Base-by-base conservation (phyloP, 148 eudicot species). In the Gaultheria prostrata region DNA sequence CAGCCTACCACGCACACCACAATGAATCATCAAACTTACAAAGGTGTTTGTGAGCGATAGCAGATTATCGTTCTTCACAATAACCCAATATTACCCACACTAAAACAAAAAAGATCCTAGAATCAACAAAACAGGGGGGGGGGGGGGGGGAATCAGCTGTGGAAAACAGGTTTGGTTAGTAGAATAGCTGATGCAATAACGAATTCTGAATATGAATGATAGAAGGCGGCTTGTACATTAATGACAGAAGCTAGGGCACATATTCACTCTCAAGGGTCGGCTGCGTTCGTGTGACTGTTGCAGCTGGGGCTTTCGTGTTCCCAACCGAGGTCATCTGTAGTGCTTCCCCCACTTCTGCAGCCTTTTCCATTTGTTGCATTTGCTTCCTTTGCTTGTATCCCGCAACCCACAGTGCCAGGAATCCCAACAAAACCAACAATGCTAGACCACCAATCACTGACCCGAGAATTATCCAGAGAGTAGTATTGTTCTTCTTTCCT, bases 271-370 rank as follows among this genome's bases (percentile, higher is more conserved):
- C 99, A 15, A 93, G 86, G 49, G 91, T 85, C 0, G 99, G 99
- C 73, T 94, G 95, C 24, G 99, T 96, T 71, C 99, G 84, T 3
- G 97, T 94, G 78, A 88, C 92, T 46, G 86, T 90, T 6, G 99
- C 99, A 26, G 95, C 90, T 3, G 98, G 99, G 69, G 98, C 98
- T 89, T 85, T 93, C 53, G 86, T 90, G 83, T 85, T 89, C 50
- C 99, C 99, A 43, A 94, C 88, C 2, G 86, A 79, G 5, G 95
- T 90, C 95, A 93, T 92, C 61, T 89, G 86, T 35, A 96, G 82
- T 14, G 95, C 89, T 87, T 96, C 99, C 14, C 98, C 97, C 28
- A 84, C 89, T 49, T 96, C 98, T 70, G 99, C 92, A 65, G 97
- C 95, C 84, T 79, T 89, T 91, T 94, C 97, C 99, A 94, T 91